Evolutionary conservation across 768 basidiomycete species (phyloP), one percentile per base, ranked within the genome.

Genomic region (Coprinopsis cinerea): DNA sequence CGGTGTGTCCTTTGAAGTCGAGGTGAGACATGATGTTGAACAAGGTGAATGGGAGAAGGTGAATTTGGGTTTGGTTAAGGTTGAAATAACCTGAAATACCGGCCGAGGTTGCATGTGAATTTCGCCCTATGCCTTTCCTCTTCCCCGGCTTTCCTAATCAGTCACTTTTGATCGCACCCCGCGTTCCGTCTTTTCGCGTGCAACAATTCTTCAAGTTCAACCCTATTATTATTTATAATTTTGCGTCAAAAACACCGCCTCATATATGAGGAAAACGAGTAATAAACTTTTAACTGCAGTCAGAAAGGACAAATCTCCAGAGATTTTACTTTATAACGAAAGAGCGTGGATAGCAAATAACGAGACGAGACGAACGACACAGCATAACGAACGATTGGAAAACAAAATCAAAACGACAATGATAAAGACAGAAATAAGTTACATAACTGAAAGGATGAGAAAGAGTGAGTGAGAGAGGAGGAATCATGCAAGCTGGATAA

Each of bases 1-100:
- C 89, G n/a, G 88, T 92, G 47, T 94, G 88, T 49, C 83, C 83
- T 67, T 87, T 82, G 76, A 92, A 95, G 2, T 84, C 87, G 9
- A 85, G 67, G 49, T 80, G 44, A 47, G 61, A 17, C 50, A 22
- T 44, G 37, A 30, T 20, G 20, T 36, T 25, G 44, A 39, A 42
- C 9, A 15, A 34, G 34, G 42, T 27, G 27, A 39, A 40, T 25
- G 37, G 42, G 26, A 47, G 39, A 40, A 48, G 50, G 10, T 13
- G 44, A 28, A 52, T 44, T 25, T 20, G 28, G 32, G 32, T n/a
- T 30, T 6, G 11, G 2, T 20, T 40, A 28, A 42, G 34, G 26
- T 17, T 34, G 43, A 43, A 53, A 37, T 51, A 42, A 49, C 24
- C 36, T 41, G 26, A 47, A 41, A 45, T 45, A 45, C n/a, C 20